Base-by-base conservation (phyloP, 495 filamentous ascomycete species). In the Penicillium crystallinum region DNA sequence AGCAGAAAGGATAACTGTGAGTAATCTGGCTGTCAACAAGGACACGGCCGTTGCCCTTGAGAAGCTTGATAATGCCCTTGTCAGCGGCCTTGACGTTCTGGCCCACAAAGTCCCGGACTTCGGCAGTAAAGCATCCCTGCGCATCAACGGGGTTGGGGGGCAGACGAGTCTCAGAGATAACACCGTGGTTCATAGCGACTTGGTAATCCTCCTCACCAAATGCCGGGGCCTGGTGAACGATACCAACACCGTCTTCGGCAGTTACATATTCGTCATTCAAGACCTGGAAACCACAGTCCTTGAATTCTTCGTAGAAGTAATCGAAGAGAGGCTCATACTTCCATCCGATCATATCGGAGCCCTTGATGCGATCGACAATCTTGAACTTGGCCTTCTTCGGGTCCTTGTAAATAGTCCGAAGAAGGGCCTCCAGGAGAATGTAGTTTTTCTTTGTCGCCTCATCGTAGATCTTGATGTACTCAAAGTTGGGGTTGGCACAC, bases 191-290 rank as follows among this genome's bases (percentile, higher is more conserved):
- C 53, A 91, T 58, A 3, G 89, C 89, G 36, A 92, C 82, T 55
- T 83, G 84, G 76, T 96, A 98, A 83, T 98, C 93, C 50, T 97
- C 93, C 70, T 96, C 91, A 77, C 93, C 93, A 65, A 91, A 97
- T 0, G 91, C 90, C 10, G 95, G 95, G 11, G 95, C 79, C 68
- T 97, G 91, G 70, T 98, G 93, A 22, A 98, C 93, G 46, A 98
- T 85, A 63, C 93, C 93, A 21, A 91, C 90, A 81, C 93, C 93
- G 62, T 88, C 90, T 53, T 96, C 92, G 19, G 88, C 81, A 17
- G 89, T 95, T 39, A 97, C 95, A 67, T 98, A 97, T 2, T 76
- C 81, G 29, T 89, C 93, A 56, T 88, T 92, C 56, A 96, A 62
- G 10, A 98, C 88, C 46, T 77, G 81, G 79, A 96, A 97, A 10